A percentile compares a stretch with the other conserved stretches of the same genome.
These are phyloP conservation scores for Trypanosomatidae sp. DNA, from an alignment of 208 protist genomes.

Conservation along the genomic window DNA sequence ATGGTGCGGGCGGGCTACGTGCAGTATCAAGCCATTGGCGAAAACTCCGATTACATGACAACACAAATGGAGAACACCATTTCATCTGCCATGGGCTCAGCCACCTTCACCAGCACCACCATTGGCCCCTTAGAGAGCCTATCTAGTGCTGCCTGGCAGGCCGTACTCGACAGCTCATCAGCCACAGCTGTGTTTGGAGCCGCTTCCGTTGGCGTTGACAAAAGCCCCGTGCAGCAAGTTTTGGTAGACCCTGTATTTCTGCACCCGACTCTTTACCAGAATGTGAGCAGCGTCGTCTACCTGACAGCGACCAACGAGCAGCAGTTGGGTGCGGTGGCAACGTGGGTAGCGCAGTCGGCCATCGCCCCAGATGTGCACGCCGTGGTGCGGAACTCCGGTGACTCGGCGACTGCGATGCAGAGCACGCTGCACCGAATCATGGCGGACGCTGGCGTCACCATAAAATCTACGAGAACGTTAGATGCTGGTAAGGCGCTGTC, in stretches of 20 bases:
- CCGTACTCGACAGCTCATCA: not conserved
- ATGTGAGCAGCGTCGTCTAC: conserved; percentile 24
- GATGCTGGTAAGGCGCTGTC: not conserved
- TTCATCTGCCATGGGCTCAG: not conserved
- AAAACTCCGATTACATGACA: conserved; percentile 7
- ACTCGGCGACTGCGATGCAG: not conserved
- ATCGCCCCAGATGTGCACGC: not conserved
- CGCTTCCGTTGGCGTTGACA: not conserved
- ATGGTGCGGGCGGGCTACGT: conserved; percentile 14
- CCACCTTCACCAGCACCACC: not conserved
- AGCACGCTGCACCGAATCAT: not conserved
- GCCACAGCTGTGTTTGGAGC: conserved; percentile 3
- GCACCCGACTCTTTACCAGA: conserved; percentile 14
- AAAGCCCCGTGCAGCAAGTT: not conserved
- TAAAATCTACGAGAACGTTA: not conserved
- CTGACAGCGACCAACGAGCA: conserved; percentile 28
- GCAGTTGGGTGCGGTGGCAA: conserved; percentile 22
- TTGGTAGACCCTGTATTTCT: conserved; percentile 20
- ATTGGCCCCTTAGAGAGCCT: not conserved
- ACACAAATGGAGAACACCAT: conserved; percentile 2
- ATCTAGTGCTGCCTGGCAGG: not conserved
- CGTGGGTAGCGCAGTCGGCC: conserved; percentile 6
- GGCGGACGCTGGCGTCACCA: not conserved
- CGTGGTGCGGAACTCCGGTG: not conserved
- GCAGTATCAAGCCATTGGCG: not conserved